A percentile compares a stretch with the other conserved stretches of the same genome.
phyloP scores from a whole-genome alignment of 177 flowering plant species.

The Vitis hybrid region DNA sequence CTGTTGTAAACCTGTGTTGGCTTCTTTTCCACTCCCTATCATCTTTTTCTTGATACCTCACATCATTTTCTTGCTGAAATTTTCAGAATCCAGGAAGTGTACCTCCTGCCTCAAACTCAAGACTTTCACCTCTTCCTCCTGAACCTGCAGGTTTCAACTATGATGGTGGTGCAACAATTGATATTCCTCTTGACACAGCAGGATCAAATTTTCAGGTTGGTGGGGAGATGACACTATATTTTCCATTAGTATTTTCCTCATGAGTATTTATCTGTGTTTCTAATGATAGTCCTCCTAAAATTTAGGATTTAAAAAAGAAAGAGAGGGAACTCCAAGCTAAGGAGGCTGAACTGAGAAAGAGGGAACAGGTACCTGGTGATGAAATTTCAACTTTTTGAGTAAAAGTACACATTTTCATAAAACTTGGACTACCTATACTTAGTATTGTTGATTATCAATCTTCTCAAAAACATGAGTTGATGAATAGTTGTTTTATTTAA shows the following conservation, averaged over 20 bases:
- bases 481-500: no score
- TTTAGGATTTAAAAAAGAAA: conserved; percentile 75
- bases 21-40: background rate
- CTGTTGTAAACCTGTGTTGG: background rate
- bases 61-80: conserved; percentile 4
- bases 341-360: conserved; percentile 81
- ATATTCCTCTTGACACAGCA: conserved; percentile 81
- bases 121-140: conserved; percentile 95
- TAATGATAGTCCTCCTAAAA: conserved; percentile 5
- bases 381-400: background rate
- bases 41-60: conserved; percentile 2
- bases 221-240: background rate
- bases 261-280: conserved; percentile 1
- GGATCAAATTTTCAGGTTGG: conserved; percentile 17
- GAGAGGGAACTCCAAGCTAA: conserved; percentile 91
- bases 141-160: conserved; percentile 85
- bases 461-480: no score
- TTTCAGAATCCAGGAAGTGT: conserved; percentile 64
- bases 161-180: conserved; percentile 73
- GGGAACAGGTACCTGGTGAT: conserved; percentile 69
- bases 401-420: background rate
- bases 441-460: no score
- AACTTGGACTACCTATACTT: background rate
- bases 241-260: background rate
- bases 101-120: conserved; percentile 67